These are phyloP conservation scores for Xylaria palmicola DNA, from an alignment of 495 filamentous ascomycete species.

Conservation along the genomic window DNA sequence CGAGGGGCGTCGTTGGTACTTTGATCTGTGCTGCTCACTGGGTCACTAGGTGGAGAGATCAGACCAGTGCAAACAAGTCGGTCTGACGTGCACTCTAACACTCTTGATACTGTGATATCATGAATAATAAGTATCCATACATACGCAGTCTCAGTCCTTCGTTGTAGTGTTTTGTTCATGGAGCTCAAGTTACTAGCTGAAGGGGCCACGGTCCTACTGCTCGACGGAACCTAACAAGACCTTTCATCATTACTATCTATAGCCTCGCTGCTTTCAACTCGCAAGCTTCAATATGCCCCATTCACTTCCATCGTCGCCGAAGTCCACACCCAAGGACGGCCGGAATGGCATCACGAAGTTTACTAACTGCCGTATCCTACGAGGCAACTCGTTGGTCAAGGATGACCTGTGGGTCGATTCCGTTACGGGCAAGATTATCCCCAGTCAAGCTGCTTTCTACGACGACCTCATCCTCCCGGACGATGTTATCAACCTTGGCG, in stretches of 20 bases:
- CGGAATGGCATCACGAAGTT: conserved; percentile 69
- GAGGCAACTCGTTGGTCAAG: conserved; percentile 59
- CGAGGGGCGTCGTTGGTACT: conserved; percentile 15
- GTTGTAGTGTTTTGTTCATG: conserved; percentile 24
- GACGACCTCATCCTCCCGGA: conserved; percentile 61
- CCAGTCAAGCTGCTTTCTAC: conserved; percentile 73
- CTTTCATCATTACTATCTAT: conserved; percentile 1
- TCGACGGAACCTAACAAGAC: conserved; percentile 31
- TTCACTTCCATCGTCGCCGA: conserved; percentile 34
- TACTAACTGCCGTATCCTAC: conserved; percentile 74
- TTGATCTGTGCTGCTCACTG: conserved; percentile 11
- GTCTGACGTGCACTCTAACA: neutral
- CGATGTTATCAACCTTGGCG: conserved; percentile 66
- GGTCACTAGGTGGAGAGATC: conserved; percentile 9
- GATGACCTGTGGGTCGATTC: conserved; percentile 81
- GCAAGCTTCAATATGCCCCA: conserved; percentile 27
- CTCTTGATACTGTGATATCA: conserved; percentile 19
- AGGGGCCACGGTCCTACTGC: conserved; percentile 27
- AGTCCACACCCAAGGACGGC: conserved; percentile 28
- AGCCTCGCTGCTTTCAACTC: neutral
- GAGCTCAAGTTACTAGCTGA: conserved; percentile 25
- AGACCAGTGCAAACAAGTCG: conserved; percentile 1
- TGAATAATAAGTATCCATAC: conserved; percentile 30
- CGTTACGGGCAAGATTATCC: conserved; percentile 70
- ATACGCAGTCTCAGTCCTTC: conserved; percentile 18